These are phyloP conservation scores for Monosporascus cannonballus DNA, from an alignment of 2,329 filamentous ascomycete genomes.

Conservation along the genomic window DNA sequence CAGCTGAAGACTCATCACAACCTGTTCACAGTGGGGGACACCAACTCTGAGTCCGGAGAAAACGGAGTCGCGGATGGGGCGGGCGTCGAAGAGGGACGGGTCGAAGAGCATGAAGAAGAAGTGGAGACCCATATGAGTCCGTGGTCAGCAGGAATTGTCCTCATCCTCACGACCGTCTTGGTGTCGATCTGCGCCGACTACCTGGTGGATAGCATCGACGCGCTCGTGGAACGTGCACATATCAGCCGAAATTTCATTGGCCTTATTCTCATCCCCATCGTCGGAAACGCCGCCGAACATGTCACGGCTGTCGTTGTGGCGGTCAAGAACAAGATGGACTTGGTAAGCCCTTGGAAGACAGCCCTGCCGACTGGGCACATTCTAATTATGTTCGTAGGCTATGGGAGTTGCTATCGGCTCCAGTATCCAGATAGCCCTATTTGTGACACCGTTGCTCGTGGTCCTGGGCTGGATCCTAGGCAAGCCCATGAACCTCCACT, in stretches of 20 bases:
- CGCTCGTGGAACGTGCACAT: constrained; percentile 60
- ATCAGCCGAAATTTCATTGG: constrained; percentile 80
- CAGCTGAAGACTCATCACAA: constrained; percentile 69
- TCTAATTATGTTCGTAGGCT: constrained; percentile 35
- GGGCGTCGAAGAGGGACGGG: constrained; percentile 23
- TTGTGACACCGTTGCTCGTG: constrained; percentile 75
- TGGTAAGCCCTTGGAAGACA: constrained; percentile 25
- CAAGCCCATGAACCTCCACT: constrained; percentile 69
- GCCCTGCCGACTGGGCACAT: neutral
- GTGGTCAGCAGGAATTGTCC: constrained; percentile 56
- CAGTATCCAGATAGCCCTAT: constrained; percentile 75
- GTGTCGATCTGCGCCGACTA: constrained; percentile 73
- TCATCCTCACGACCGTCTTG: constrained; percentile 63
- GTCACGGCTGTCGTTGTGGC: constrained; percentile 77
- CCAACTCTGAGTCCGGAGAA: constrained; percentile 10
- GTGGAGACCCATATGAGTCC: constrained; percentile 52
- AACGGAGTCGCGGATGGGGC: constrained; percentile 10
- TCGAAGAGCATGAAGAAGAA: constrained; percentile 35
- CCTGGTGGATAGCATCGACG: constrained; percentile 69
- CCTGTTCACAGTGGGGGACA: constrained; percentile 56
- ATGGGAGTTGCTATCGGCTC: constrained; percentile 79
- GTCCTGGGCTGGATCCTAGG: constrained; percentile 73
- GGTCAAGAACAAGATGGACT: constrained; percentile 69
- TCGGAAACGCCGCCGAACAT: constrained; percentile 75
- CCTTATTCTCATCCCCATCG: constrained; percentile 72